Conservation (phyloP, 2,329 filamentous ascomycete species). For the Clonostachys rosea region DNA sequence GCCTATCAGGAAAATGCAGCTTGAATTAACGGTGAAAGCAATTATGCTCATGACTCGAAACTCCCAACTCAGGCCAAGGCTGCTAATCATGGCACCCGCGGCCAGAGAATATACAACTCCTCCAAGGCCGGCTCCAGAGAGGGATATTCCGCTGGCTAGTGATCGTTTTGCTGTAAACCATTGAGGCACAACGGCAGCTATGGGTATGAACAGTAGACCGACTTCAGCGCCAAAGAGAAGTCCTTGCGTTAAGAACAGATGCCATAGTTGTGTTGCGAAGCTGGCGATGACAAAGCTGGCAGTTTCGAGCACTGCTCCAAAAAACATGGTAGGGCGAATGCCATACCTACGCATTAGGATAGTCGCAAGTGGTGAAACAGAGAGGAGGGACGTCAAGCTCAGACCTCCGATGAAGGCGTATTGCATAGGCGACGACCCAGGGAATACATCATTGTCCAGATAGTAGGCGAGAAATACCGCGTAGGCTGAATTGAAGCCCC, state of each 20-base stretch:
- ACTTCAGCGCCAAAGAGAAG: slow-evolving; percentile 56
- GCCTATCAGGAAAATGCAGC: too few species aligned
- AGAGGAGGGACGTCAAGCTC: slow-evolving; percentile 36
- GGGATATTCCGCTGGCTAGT: slow-evolving; percentile 52
- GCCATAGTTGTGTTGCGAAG: slow-evolving; percentile 50
- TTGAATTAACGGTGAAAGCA: too few species aligned
- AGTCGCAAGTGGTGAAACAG: slow-evolving; percentile 32
- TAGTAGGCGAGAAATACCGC: slow-evolving; percentile 55
- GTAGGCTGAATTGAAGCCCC: slow-evolving; percentile 36
- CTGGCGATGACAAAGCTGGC: slow-evolving; percentile 47
- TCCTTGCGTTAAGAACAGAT: slow-evolving; percentile 56
- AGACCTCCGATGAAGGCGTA: slow-evolving; percentile 58
- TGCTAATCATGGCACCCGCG: background rate
- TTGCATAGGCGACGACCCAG: slow-evolving; percentile 43
- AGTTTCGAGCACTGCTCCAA: slow-evolving; percentile 47
- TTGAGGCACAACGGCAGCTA: slow-evolving; percentile 51
- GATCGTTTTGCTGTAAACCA: slow-evolving; percentile 54
- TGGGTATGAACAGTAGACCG: slow-evolving; percentile 53
- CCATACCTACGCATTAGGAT: slow-evolving; percentile 20
- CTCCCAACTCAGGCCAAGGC: background rate
- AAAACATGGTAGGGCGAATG: slow-evolving; percentile 31
- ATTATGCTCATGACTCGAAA: background rate
- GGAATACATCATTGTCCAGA: slow-evolving; percentile 41
- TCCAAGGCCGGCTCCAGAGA: slow-evolving; percentile 42
- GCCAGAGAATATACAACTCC: slow-evolving; percentile 14